phyloP scores from a whole-genome alignment of 352 stramenopile genomes.

The Globisporangium ultimum region DNA sequence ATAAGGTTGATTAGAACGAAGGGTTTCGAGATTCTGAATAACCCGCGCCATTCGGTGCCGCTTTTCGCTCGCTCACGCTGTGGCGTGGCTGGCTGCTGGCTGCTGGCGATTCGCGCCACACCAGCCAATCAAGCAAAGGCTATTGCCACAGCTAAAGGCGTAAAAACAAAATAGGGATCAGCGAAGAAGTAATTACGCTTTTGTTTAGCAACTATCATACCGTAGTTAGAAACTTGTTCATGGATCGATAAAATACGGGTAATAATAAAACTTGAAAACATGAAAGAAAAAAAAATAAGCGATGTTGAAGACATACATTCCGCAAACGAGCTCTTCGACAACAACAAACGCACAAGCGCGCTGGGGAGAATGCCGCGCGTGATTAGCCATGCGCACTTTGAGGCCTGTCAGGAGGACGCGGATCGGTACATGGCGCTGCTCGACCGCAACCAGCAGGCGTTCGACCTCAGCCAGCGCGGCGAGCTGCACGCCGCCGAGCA shows the following conservation, averaged over 20 bases:
- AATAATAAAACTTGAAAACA: no score
- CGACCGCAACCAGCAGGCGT: constrained; percentile 34
- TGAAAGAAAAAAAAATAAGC: no score
- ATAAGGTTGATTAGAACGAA: constrained; percentile 35
- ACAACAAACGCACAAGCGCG: not conserved
- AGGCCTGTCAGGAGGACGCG: constrained; percentile 23
- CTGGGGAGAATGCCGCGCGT: no score
- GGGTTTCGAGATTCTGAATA: constrained; percentile 28
- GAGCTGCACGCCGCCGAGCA: constrained; percentile 33
- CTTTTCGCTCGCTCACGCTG: no score
- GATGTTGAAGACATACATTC: no score
- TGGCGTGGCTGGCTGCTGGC: constrained; percentile 8
- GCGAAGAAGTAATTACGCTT: constrained; percentile 8
- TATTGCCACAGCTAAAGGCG: no score
- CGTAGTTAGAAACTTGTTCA: not conserved
- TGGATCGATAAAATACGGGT: no score
- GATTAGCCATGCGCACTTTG: constrained; percentile 2
- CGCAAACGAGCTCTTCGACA: no score
- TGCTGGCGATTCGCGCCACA: not conserved
- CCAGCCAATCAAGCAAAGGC: constrained; percentile 9
- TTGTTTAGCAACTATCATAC: not conserved
- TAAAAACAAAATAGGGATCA: not conserved
- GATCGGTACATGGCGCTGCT: constrained; percentile 46
- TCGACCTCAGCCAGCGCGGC: constrained; percentile 30
- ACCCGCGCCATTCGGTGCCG: not conserved